phyloP scores from a whole-genome alignment of 1,284 basidiomycete genomes.

The Wolfiporia cocos region DNA sequence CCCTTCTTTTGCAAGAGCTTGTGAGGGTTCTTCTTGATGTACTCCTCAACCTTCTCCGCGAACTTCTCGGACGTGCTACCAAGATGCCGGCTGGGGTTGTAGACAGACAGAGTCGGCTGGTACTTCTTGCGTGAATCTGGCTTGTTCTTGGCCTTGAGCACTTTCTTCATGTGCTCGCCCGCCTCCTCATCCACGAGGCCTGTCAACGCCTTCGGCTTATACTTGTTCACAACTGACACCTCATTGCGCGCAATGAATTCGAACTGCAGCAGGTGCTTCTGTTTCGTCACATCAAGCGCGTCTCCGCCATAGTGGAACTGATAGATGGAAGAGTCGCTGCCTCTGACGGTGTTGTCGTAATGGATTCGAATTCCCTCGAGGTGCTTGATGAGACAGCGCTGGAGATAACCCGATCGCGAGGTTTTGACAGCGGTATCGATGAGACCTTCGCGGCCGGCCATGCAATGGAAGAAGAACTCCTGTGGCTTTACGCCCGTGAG shows the following conservation, averaged over 20 bases:
- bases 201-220: slow-evolving; percentile 60
- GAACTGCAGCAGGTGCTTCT: slow-evolving; percentile 88
- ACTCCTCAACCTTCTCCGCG: slow-evolving; percentile 76
- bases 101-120: slow-evolving; percentile 74
- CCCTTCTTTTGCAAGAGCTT: slow-evolving; percentile 65
- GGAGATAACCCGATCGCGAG: slow-evolving; percentile 95
- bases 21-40: slow-evolving; percentile 77
- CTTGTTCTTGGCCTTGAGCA: slow-evolving; percentile 67
- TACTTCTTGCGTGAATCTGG: slow-evolving; percentile 50
- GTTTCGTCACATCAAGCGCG: slow-evolving; percentile 93
- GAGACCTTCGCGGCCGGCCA: slow-evolving; percentile 98
- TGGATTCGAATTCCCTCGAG: slow-evolving; percentile 94
- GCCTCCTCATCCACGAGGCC: slow-evolving; percentile 65
- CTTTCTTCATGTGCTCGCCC: slow-evolving; percentile 81
- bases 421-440: slow-evolving; percentile 99
- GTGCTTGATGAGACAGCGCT: slow-evolving; percentile 98
- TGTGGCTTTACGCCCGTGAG: slow-evolving; percentile 98
- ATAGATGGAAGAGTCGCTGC: slow-evolving; percentile 88
- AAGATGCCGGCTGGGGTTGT: slow-evolving; percentile 76
- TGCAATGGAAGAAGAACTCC: slow-evolving; percentile 99
- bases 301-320: slow-evolving; percentile 99
- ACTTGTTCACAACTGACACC: slow-evolving; percentile 71
- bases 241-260: slow-evolving; percentile 92
- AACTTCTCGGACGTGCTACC: slow-evolving; percentile 94
- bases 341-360: slow-evolving; percentile 98